Evolutionary conservation across 176 grass and related monocot species (phyloP).

Genomic region (Alloteropsis semialata): DNA sequence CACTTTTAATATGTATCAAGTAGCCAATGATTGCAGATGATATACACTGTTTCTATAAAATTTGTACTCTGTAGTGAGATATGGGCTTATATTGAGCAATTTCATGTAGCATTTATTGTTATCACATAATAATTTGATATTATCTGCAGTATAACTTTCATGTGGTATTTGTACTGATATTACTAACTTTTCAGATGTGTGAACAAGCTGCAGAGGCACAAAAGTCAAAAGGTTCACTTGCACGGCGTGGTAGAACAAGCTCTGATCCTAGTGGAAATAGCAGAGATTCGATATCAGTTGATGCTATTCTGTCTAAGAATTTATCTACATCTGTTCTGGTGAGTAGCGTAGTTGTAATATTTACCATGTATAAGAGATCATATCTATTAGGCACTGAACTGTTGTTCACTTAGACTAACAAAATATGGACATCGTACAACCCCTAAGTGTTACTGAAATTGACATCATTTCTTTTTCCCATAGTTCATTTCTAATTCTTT

Average conservation of each 20-base stretch:
- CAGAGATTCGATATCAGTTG: conserved; percentile 86
- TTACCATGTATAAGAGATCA: background rate
- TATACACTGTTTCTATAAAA: background rate
- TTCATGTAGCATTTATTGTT: conserved; percentile 12
- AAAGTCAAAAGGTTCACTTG: conserved; percentile 75
- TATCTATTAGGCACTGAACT: background rate
- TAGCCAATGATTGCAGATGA: background rate
- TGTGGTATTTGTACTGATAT: conserved; percentile 19
- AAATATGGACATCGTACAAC: conserved; percentile 1
- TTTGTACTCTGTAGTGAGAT: background rate
- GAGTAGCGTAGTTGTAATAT: conserved; percentile 30
- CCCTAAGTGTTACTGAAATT: background rate
- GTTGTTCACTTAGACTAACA: conserved; percentile 11
- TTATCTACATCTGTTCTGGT: conserved; percentile 65
- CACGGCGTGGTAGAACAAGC: conserved; percentile 76
- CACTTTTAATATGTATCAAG: background rate
- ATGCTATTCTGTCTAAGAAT: conserved; percentile 89
- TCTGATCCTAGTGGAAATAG: conserved; percentile 67
- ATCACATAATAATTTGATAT: conserved; percentile 1
- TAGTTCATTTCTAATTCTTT: background rate
- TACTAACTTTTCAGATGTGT: conserved; percentile 67
- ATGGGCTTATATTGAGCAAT: background rate
- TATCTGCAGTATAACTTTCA: conserved; percentile 3
- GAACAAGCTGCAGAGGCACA: conserved; percentile 91
- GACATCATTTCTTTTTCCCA: background rate